Conservation (phyloP, 257 asterid species). For the Capsicum baccatum region DNA sequence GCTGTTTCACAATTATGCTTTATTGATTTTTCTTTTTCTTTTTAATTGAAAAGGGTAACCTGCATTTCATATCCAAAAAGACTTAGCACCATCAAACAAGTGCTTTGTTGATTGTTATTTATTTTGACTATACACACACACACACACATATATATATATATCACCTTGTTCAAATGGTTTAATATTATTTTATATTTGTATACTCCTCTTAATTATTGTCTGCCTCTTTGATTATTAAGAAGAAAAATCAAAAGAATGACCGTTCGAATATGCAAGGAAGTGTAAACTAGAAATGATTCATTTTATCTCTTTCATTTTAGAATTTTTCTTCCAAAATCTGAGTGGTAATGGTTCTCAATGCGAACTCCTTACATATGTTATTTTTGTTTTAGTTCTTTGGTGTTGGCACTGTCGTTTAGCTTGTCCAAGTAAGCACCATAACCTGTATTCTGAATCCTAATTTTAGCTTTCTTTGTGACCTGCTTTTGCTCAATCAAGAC, state of each 20-base stretch:
- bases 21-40: neutral
- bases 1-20: neutral
- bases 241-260: conserved; percentile 14
- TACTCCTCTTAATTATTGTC: conserved; percentile 9
- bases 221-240: conserved; percentile 13
- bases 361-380: neutral
- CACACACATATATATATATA: too few relatives aligned
- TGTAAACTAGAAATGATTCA: conserved; percentile 11
- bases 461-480: conserved; percentile 34
- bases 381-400: conserved; percentile 24
- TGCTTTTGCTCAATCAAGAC: conserved; percentile 61
- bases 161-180: conserved; percentile 16
- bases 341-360: conserved; percentile 17
- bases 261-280: conserved; percentile 19
- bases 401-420: conserved; percentile 26
- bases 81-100: neutral
- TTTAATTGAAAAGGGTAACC: neutral
- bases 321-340: conserved; percentile 16
- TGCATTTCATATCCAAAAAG: neutral
- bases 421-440: conserved; percentile 32
- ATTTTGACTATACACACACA: neutral
- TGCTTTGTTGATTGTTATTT: neutral
- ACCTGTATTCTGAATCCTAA: conserved; percentile 32
- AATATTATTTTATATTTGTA: neutral
- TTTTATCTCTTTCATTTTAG: conserved; percentile 15